Percentiles rank a stretch among this genome's conserved stretches.
These are phyloP conservation scores for Solanum bukasovii DNA, from an alignment of 257 asterid genomes.

Conservation along the genomic window DNA sequence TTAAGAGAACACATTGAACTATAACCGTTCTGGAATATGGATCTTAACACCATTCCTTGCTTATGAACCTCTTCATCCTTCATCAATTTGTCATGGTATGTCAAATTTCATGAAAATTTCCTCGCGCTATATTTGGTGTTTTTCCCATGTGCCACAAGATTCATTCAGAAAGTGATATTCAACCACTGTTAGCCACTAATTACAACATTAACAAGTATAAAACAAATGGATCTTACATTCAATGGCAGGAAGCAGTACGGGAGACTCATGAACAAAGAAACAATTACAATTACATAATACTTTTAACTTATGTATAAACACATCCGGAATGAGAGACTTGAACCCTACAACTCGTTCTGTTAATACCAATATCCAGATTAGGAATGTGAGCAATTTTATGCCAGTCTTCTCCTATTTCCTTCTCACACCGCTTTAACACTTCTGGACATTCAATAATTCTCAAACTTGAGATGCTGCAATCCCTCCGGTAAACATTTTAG, in stretches of 20 bases:
- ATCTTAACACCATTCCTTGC: conserved; percentile 19
- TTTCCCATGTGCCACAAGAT: too few relatives aligned
- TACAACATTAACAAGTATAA: too few relatives aligned
- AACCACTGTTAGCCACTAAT: background rate
- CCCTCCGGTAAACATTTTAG: background rate
- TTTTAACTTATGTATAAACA: too few relatives aligned
- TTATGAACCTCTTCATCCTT: background rate
- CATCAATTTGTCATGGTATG: background rate
- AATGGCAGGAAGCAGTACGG: too few relatives aligned
- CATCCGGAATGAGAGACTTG: too few relatives aligned
- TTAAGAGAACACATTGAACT: conserved; percentile 43
- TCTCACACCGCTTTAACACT: background rate
- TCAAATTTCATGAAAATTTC: too few relatives aligned
- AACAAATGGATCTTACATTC: background rate
- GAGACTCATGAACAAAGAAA: background rate
- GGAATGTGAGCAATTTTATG: background rate
- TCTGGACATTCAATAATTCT: background rate
- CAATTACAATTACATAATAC: too few relatives aligned
- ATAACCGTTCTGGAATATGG: conserved; percentile 31
- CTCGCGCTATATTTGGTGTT: too few relatives aligned
- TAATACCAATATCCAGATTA: background rate
- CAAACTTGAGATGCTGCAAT: background rate
- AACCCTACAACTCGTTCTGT: too few relatives aligned
- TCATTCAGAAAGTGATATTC: background rate
- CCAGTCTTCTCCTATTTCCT: background rate